Evolutionary conservation across 768 basidiomycete species (phyloP), one percentile per base, ranked within the genome.

Genomic region (Tricholoma hemisulphureum): DNA sequence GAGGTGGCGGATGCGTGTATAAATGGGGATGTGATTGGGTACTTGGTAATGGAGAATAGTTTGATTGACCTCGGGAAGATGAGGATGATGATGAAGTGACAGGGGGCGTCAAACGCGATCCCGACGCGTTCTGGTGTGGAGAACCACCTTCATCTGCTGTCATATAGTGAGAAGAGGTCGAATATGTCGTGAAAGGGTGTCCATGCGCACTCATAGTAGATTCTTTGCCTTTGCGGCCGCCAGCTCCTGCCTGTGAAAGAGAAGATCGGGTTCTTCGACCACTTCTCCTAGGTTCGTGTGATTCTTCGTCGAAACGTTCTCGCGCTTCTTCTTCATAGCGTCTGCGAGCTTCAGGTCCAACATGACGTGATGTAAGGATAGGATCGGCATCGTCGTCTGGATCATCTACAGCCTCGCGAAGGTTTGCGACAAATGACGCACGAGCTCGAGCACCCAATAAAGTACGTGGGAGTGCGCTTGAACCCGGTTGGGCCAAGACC

Each of bases 381-480:
- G 82, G 79, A 68, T 86, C 78, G 55, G 74, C 67, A 63, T 80
- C 73, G 63, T 80, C 79, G 62, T 81, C 80, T 29, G 63, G 61
- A 55, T 73, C 71, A 51, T 75, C 70, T 61, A 85, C 83, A 8
- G 80, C 81, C 57, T 77, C 76, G 48, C 79, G 78, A 23, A 83
- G 70, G 66, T 81, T 85, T 32, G 58, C 65, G 58, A 77, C 71
- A 63, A 84, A 82, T 51, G 70, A 73, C 14, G 73, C 73, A 59
- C 80, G 78, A 37, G 78, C 70, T 21, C 75, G 73, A 9, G 74
- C 21, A 43, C 76, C 75, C 53, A 79, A 69, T 32, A 83, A 73
- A 35, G 77, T 73, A 58, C 80, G 83, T 21, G 82, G 80, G 53
- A 78, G 79, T 35, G 81, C 81, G 56, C 77, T 71, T 51, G 78